These are phyloP conservation scores for Kingdonia uniflora DNA, from an alignment of 164 flowering plant species.

Conservation along the genomic window DNA sequence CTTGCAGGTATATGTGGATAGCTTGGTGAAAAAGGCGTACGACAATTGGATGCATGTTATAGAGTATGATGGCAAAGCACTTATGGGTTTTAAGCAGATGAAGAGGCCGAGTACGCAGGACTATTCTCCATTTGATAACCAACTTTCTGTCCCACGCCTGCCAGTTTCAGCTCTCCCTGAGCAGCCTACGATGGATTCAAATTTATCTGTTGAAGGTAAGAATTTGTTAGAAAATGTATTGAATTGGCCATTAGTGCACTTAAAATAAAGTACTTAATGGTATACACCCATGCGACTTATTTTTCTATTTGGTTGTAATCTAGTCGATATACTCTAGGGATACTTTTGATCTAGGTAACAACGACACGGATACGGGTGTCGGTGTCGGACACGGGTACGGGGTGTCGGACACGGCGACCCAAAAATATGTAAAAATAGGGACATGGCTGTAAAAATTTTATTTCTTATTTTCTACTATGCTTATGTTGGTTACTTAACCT, in stretches of 20 bases:
- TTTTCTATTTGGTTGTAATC: too few relatives aligned
- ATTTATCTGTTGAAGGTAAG: conserved; percentile 43
- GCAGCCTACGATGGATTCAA: conserved; percentile 33
- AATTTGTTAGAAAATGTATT: too few relatives aligned
- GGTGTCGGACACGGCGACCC: not conserved
- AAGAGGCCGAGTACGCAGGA: conserved; percentile 22
- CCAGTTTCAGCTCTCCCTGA: conserved; percentile 41
- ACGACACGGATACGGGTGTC: too few relatives aligned
- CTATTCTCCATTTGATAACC: conserved; percentile 31
- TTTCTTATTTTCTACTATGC: too few relatives aligned
- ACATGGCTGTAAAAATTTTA: too few relatives aligned
- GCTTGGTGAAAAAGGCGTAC: conserved; percentile 83
- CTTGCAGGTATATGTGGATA: conserved; percentile 68
- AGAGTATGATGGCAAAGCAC: conserved; percentile 83
- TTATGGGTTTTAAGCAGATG: conserved; percentile 34
- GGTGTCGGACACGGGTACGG: not conserved
- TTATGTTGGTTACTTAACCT: too few relatives aligned
- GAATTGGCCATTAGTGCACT: too few relatives aligned
- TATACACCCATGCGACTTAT: too few relatives aligned
- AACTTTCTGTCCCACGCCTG: conserved; percentile 30
- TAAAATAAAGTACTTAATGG: too few relatives aligned
- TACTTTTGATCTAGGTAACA: too few relatives aligned
- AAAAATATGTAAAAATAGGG: too few relatives aligned
- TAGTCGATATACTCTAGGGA: too few relatives aligned
- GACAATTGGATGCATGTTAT: conserved; percentile 84